Percentiles rank a stretch among this genome's conserved stretches.
Evolutionary conservation across 139 green algal genomes (phyloP).

Genomic region (Volvox africanus): DNA sequence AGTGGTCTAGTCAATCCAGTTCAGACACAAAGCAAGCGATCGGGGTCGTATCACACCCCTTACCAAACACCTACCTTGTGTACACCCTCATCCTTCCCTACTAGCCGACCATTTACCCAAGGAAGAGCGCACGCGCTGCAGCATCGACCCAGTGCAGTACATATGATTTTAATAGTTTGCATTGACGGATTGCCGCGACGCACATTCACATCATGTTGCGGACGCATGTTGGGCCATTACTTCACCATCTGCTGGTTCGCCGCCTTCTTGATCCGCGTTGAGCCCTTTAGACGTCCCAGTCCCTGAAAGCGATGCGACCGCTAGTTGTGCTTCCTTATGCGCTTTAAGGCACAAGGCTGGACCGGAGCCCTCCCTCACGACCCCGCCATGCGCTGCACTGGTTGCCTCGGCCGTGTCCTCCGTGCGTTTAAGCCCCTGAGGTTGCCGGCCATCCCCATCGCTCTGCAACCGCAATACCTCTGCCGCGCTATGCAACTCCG

Average conservation of each 20-base stretch:
- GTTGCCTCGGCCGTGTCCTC: not conserved
- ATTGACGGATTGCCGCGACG: not conserved
- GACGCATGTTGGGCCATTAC: not conserved
- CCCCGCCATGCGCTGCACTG: not conserved
- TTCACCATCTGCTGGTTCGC: not conserved
- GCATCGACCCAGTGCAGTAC: constrained; percentile 11
- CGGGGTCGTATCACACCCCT: no score
- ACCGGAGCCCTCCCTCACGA: not conserved
- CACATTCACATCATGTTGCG: not conserved
- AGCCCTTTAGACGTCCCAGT: not conserved
- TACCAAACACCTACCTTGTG: no score
- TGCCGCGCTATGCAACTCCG: not conserved
- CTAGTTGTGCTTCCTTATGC: not conserved
- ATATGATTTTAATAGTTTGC: not conserved
- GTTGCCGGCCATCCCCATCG: not conserved
- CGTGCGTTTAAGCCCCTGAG: not conserved
- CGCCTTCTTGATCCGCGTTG: not conserved
- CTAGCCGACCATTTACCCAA: no score
- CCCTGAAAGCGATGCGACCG: not conserved
- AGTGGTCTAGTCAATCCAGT: no score
- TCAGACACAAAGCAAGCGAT: no score
- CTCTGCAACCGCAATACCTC: not conserved
- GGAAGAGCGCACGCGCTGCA: not conserved
- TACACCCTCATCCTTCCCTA: no score
- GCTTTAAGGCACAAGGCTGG: not conserved